A percentile compares a stretch with the other conserved stretches of the same genome.
These are phyloP conservation scores for Kockovaella imperatae DNA, from an alignment of 768 basidiomycete species.

Conservation along the genomic window DNA sequence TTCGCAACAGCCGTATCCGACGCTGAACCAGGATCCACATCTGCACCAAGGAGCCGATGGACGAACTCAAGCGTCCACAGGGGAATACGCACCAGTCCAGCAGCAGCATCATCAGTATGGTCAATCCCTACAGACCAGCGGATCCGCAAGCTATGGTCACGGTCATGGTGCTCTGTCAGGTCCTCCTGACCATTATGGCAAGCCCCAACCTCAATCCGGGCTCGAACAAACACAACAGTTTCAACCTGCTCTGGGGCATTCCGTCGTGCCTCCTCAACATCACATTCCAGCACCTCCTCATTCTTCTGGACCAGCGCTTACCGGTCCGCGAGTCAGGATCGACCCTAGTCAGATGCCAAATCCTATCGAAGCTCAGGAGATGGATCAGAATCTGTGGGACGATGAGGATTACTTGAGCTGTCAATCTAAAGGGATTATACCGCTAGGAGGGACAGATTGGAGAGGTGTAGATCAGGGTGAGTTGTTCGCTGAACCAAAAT, in stretches of 20 bases:
- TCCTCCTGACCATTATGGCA: conserved; percentile 1
- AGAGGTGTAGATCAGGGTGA: conserved; percentile 83
- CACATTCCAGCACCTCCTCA: conserved; percentile 64
- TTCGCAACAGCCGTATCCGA: conserved; percentile 2
- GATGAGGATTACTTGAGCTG: conserved; percentile 61
- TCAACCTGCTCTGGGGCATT: conserved; percentile 14
- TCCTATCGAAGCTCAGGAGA: conserved; percentile 66
- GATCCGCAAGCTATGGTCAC: no score
- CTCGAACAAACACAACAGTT: conserved; percentile 5
- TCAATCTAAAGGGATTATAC: conserved; percentile 56
- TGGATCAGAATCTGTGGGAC: conserved; percentile 72
- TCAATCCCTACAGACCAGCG: conserved; percentile 15
- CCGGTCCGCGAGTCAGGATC: conserved; percentile 57
- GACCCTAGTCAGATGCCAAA: conserved; percentile 89
- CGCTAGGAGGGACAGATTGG: conserved; percentile 79
- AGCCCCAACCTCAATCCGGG: conserved; percentile 8
- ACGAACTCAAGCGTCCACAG: conserved; percentile 13
- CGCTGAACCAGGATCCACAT: conserved; percentile 17
- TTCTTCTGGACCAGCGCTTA: conserved; percentile 54
- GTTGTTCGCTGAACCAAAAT: conserved; percentile 12
- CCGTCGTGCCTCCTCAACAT: conserved; percentile 21
- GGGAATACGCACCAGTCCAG: conserved; percentile 17
- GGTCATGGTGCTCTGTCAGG: not conserved
- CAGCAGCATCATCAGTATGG: conserved; percentile 11
- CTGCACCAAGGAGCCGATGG: conserved; percentile 21